A percentile compares a stretch with the other conserved stretches of the same genome.
phyloP scores from a whole-genome alignment of 371 early-diverging fungal species.

The Rhizopus arrhizus region DNA sequence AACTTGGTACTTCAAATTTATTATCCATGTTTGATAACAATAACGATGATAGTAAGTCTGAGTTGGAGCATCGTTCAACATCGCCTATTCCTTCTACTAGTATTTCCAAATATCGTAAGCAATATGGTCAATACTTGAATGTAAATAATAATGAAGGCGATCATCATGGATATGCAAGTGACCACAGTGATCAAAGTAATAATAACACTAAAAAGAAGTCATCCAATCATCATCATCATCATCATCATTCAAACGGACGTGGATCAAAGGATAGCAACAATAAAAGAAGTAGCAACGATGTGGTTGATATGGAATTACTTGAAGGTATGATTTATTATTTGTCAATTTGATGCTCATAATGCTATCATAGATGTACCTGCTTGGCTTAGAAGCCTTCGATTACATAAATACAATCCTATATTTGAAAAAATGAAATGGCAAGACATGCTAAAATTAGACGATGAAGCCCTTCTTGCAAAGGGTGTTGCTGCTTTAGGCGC shows the following conservation, averaged over 20 bases:
- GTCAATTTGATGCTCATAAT: not conserved
- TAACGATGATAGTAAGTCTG: not conserved
- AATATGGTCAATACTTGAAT: slow-evolving; percentile 43
- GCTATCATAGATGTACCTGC: slow-evolving; percentile 77
- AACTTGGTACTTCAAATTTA: slow-evolving; percentile 45
- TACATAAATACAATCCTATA: slow-evolving; percentile 91
- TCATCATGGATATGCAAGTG: slow-evolving; percentile 59
- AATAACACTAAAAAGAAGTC: slow-evolving; percentile 18
- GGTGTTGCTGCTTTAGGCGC: slow-evolving; percentile 94
- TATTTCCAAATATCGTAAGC: slow-evolving; percentile 20
- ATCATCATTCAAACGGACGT: slow-evolving; percentile 15
- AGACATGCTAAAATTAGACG: slow-evolving; percentile 80
- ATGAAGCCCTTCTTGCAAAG: slow-evolving; percentile 74
- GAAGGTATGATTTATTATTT: slow-evolving; percentile 54
- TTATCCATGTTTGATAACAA: slow-evolving; percentile 57
- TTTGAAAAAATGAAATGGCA: slow-evolving; percentile 89
- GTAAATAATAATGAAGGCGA: slow-evolving; percentile 38
- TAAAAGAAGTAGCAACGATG: slow-evolving; percentile 41
- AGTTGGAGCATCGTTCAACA: slow-evolving; percentile 16
- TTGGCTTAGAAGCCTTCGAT: slow-evolving; percentile 79
- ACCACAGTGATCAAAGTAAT: slow-evolving; percentile 59
- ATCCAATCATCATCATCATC: slow-evolving; percentile 10
- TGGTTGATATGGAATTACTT: slow-evolving; percentile 71
- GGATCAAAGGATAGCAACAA: slow-evolving; percentile 73
- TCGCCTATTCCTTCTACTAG: slow-evolving; percentile 35